Conservation (phyloP, 2,329 filamentous ascomycete species). For the Blastomyces gilchristii region DNA sequence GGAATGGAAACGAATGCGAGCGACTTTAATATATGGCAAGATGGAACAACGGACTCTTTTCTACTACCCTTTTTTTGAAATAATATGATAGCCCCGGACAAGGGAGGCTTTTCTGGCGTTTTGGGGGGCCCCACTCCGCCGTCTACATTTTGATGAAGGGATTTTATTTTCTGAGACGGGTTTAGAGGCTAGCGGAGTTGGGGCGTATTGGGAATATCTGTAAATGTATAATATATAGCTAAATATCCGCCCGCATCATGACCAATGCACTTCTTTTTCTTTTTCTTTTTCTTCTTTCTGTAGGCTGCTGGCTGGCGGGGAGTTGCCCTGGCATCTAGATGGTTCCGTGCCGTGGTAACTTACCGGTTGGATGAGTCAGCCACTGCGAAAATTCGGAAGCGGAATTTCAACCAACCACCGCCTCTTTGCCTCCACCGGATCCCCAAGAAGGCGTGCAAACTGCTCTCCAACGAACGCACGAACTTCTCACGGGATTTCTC, state of each 20-base stretch:
- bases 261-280: not conserved
- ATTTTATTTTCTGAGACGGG: not conserved
- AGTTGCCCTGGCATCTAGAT: not conserved
- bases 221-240: not conserved
- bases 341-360: constrained; percentile 7
- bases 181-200: not conserved
- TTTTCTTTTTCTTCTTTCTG: not conserved
- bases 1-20: not conserved
- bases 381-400: constrained; percentile 9
- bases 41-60: not conserved
- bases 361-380: constrained; percentile 6
- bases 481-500: not conserved
- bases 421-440: not conserved
- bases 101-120: not conserved
- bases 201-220: not conserved
- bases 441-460: not conserved
- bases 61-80: not conserved
- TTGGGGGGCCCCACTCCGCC: not conserved
- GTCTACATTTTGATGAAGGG: not conserved
- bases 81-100: not conserved
- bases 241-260: not conserved
- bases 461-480: not conserved
- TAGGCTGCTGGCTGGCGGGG: not conserved
- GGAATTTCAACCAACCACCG: constrained; percentile 1
- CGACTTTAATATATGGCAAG: not conserved